Conservation (phyloP, 2,329 filamentous ascomycete genomes). For the Metarhizium guizhouense region DNA sequence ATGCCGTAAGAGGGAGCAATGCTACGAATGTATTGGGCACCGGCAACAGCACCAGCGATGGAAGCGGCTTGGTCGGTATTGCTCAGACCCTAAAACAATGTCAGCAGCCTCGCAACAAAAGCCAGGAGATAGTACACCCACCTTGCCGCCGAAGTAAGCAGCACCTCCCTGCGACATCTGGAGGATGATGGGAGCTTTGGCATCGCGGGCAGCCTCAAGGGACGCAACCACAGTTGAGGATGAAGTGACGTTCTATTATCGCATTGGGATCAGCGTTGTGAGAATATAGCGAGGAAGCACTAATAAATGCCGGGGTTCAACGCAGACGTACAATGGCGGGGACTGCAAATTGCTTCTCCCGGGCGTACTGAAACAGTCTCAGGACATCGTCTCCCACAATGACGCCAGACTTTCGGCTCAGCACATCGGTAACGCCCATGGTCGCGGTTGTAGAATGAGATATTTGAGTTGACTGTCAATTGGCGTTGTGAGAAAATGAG, state of each 20-base stretch:
- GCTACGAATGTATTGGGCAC: slow-evolving; percentile 85
- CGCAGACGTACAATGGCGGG: slow-evolving; percentile 53
- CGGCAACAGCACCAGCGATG: slow-evolving; percentile 79
- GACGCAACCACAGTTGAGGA: slow-evolving; percentile 70
- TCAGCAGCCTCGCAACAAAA: neutral
- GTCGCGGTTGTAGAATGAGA: slow-evolving; percentile 11
- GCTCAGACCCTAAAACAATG: slow-evolving; percentile 52
- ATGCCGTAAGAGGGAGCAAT: slow-evolving; percentile 81
- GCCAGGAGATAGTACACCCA: slow-evolving; percentile 19
- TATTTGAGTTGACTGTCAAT: neutral
- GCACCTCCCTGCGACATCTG: slow-evolving; percentile 91
- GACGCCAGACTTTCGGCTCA: slow-evolving; percentile 44
- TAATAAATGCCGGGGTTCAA: neutral
- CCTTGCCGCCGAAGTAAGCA: slow-evolving; percentile 86
- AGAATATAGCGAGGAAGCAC: neutral
- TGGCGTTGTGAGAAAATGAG: neutral
- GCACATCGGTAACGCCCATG: slow-evolving; percentile 31
- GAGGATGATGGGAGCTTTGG: slow-evolving; percentile 85
- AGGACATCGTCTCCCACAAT: slow-evolving; percentile 46
- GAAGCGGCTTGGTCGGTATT: slow-evolving; percentile 79
- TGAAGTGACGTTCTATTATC: slow-evolving; percentile 71
- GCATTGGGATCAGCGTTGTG: neutral
- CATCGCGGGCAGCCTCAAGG: slow-evolving; percentile 90
- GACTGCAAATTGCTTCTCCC: slow-evolving; percentile 81
- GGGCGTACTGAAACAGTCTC: slow-evolving; percentile 78